Percentiles rank a stretch among this genome's conserved stretches.
These are phyloP conservation scores for Boletus sp. DNA, from an alignment of 768 basidiomycete genomes.

Conservation along the genomic window DNA sequence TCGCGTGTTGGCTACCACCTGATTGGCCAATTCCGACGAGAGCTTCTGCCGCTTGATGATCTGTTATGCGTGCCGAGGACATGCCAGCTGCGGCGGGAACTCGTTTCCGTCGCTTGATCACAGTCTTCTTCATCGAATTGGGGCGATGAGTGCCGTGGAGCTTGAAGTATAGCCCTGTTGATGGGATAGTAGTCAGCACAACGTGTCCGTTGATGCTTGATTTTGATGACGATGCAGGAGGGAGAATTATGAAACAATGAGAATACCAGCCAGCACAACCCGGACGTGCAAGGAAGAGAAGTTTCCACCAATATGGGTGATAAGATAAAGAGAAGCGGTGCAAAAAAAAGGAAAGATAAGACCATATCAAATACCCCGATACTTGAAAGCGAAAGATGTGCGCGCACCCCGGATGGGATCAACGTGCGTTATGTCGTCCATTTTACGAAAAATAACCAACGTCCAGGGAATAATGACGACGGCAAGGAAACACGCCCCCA, in stretches of 20 bases:
- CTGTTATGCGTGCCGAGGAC: constrained; percentile 56
- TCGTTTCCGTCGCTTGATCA: constrained; percentile 97
- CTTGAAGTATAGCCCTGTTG: constrained; percentile 92
- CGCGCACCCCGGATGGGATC: constrained; percentile 17
- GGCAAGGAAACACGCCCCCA: constrained; percentile 20
- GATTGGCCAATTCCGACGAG: constrained; percentile 77
- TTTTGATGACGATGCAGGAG: not conserved
- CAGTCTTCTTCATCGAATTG: constrained; percentile 98
- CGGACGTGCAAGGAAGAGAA: constrained; percentile 15
- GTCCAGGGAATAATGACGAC: constrained; percentile 9
- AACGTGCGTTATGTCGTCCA: constrained; percentile 20
- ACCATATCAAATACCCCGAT: constrained; percentile 9
- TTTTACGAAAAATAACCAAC: constrained; percentile 19
- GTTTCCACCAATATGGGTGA: constrained; percentile 9
- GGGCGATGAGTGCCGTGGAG: constrained; percentile 96
- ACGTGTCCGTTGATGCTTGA: not conserved
- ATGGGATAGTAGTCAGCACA: constrained; percentile 17
- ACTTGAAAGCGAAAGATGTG: constrained; percentile 21
- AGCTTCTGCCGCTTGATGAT: constrained; percentile 87
- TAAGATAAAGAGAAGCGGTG: constrained; percentile 24
- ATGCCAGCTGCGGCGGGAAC: constrained; percentile 77
- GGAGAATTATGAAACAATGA: not conserved
- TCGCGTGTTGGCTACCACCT: constrained; percentile 33
- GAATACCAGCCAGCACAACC: not conserved
- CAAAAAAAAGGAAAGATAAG: constrained; percentile 21